phyloP scores from a whole-genome alignment of 495 filamentous ascomycete genomes.

The Penicillium salamii region DNA sequence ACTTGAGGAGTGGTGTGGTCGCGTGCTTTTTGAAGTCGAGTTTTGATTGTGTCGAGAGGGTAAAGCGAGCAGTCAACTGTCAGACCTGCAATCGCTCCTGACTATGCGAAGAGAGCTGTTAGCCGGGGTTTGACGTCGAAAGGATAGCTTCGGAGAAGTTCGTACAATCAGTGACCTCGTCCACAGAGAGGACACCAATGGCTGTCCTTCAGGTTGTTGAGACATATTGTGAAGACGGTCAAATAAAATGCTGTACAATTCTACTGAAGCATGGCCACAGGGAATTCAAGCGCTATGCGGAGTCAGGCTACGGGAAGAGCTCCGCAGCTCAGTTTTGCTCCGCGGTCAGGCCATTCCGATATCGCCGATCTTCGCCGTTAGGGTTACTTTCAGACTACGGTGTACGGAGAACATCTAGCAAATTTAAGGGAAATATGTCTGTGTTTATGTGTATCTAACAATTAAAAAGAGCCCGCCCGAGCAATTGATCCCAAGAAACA shows the following conservation, averaged over 20 bases:
- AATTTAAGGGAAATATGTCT: neutral
- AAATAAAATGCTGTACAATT: constrained; percentile 4
- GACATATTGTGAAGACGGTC: constrained; percentile 22
- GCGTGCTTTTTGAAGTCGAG: constrained; percentile 81
- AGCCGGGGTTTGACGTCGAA: neutral
- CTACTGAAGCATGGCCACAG: constrained; percentile 8
- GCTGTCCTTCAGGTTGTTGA: constrained; percentile 30
- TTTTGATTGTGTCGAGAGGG: constrained; percentile 90
- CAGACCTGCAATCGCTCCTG: constrained; percentile 79
- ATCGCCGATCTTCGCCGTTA: constrained; percentile 17
- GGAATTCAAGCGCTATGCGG: neutral
- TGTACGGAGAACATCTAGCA: neutral
- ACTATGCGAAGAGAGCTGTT: constrained; percentile 43
- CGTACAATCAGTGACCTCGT: constrained; percentile 42
- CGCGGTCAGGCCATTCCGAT: constrained; percentile 29
- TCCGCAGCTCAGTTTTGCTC: constrained; percentile 28
- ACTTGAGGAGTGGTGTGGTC: constrained; percentile 63
- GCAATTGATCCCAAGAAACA: neutral
- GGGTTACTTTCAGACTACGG: constrained; percentile 1
- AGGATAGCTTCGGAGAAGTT: neutral
- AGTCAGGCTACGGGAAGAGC: constrained; percentile 10
- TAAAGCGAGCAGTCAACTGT: constrained; percentile 89
- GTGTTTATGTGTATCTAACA: constrained; percentile 6
- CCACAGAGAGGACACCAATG: constrained; percentile 43
- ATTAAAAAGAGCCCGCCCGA: neutral